Percentiles rank a stretch among this genome's conserved stretches.
Conservation (phyloP, 2,329 filamentous ascomycete genomes). For the Aspergillus luchuensis region DNA sequence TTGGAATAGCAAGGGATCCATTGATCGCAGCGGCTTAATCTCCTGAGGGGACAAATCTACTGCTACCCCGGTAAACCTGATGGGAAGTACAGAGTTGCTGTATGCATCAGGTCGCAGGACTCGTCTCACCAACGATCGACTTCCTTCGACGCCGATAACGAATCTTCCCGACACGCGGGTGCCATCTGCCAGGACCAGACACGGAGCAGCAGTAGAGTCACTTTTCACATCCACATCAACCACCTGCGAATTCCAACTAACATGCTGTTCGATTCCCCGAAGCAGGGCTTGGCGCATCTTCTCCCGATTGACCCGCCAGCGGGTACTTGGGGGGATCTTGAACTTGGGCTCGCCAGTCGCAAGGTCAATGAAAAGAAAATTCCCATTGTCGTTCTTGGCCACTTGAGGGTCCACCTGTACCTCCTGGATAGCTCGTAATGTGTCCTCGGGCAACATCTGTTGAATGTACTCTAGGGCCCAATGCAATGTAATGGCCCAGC, state of each 20-base stretch:
- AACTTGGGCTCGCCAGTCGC: constrained; percentile 31
- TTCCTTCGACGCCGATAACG: constrained; percentile 26
- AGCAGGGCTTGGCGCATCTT: constrained; percentile 25
- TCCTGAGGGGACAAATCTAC: constrained; percentile 53
- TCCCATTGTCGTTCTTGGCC: constrained; percentile 27
- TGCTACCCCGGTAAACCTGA: constrained; percentile 29
- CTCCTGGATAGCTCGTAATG: constrained; percentile 19
- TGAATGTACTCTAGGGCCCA: constrained; percentile 29
- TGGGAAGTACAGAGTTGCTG: constrained; percentile 21
- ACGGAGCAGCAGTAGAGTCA: not conserved
- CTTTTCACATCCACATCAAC: constrained; percentile 14
- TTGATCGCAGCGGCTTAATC: constrained; percentile 59
- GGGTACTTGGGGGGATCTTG: constrained; percentile 31
- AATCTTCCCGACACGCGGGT: constrained; percentile 16
- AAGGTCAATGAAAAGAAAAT: constrained; percentile 34
- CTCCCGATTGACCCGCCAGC: constrained; percentile 32
- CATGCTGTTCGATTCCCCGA: constrained; percentile 24
- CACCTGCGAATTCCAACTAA: constrained; percentile 24
- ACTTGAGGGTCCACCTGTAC: constrained; percentile 29
- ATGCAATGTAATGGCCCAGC: constrained; percentile 32
- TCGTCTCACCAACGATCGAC: constrained; percentile 26
- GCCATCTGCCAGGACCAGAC: constrained; percentile 16
- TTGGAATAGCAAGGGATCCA: constrained; percentile 46
- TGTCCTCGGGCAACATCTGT: constrained; percentile 22
- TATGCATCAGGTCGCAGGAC: constrained; percentile 27